phyloP scores from a whole-genome alignment of 768 basidiomycete genomes.

The Pholiota conissans region DNA sequence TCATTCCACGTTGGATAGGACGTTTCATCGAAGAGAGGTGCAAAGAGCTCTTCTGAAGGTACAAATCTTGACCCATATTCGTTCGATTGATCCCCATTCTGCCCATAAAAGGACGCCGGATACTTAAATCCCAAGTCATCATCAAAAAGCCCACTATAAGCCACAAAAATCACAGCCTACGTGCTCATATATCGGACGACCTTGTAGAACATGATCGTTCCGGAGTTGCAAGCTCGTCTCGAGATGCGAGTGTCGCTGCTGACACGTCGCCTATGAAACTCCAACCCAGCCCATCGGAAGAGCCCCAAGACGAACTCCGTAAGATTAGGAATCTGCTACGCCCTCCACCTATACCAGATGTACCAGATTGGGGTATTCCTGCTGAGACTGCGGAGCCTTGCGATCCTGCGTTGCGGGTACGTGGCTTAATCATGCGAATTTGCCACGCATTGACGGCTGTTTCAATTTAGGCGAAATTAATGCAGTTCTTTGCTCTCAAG shows the following conservation, averaged over 20 bases:
- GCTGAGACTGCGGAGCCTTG: constrained; percentile 51
- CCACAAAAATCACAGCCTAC: constrained; percentile 48
- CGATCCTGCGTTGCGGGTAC: constrained; percentile 64
- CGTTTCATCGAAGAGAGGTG: constrained; percentile 43
- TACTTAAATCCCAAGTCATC: constrained; percentile 56
- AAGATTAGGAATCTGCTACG: constrained; percentile 55
- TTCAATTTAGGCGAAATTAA: constrained; percentile 68
- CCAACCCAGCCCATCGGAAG: constrained; percentile 14
- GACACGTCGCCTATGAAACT: constrained; percentile 11
- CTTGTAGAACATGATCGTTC: constrained; percentile 22
- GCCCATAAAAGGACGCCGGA: constrained; percentile 34
- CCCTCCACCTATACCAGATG: constrained; percentile 64
- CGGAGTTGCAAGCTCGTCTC: constrained; percentile 10
- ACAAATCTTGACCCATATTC: constrained; percentile 14
- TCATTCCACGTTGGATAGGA: constrained; percentile 66
- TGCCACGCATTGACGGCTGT: not conserved
- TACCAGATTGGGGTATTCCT: constrained; percentile 80
- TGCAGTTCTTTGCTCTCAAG: constrained; percentile 77
- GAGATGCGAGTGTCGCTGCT: constrained; percentile 16
- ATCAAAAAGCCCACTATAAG: constrained; percentile 51
- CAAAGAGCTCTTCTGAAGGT: constrained; percentile 43
- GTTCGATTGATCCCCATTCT: constrained; percentile 10
- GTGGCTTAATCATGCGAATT: not conserved
- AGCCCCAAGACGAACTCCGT: constrained; percentile 46
- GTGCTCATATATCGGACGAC: constrained; percentile 52